phyloP scores from a whole-genome alignment of 2,329 filamentous ascomycete genomes.

The Emergomyces pasteurianus region DNA sequence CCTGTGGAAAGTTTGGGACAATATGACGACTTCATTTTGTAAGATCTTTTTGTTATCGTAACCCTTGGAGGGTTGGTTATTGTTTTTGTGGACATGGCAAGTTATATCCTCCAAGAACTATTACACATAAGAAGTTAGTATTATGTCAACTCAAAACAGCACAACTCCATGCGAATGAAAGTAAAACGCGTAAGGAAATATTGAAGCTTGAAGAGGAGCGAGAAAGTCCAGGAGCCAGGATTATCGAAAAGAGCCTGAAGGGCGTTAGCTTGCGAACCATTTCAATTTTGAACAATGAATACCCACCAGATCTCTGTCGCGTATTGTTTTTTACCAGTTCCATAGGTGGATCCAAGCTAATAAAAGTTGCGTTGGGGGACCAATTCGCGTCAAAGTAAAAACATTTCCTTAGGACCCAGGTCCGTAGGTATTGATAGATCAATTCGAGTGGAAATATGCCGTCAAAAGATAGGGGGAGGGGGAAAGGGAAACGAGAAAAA shows the following conservation, averaged over 20 bases:
- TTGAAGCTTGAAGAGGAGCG: background rate
- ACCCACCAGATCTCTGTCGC: background rate
- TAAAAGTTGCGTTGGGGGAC: background rate
- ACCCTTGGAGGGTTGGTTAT: constrained; percentile 27
- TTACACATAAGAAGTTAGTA: constrained; percentile 12
- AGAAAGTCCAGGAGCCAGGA: background rate
- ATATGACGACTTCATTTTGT: constrained; percentile 22
- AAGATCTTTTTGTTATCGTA: constrained; percentile 21
- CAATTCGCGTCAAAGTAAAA: background rate
- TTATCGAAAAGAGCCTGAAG: background rate
- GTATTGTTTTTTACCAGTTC: background rate
- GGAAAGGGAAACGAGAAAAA: background rate
- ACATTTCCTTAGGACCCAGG: background rate
- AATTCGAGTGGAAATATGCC: background rate
- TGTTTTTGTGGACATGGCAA: constrained; percentile 26
- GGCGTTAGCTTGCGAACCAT: background rate
- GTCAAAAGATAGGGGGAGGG: background rate
- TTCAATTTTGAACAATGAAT: background rate
- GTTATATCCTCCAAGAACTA: background rate
- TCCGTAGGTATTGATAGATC: background rate
- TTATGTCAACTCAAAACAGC: constrained; percentile 9
- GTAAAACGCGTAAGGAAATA: background rate
- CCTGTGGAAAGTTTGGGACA: constrained; percentile 26
- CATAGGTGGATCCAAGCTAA: background rate
- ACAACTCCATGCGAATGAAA: background rate